Evolutionary conservation across 2,329 filamentous ascomycete genomes (phyloP), one percentile per base, ranked within the genome.

Genomic region (Alternaria brassicae): DNA sequence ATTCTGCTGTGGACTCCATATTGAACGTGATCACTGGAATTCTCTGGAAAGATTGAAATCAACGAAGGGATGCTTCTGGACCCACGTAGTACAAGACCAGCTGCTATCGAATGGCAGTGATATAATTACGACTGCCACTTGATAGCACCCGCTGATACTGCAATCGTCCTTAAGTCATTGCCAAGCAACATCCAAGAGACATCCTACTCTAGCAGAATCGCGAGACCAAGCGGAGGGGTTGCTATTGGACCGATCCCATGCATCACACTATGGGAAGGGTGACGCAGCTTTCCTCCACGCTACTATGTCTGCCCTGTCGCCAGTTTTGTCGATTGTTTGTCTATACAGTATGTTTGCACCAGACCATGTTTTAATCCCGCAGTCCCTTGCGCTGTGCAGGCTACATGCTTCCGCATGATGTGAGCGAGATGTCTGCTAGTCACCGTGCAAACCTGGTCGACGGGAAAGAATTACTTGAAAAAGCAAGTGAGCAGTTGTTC

Each of bases 11-110:
- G 44, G 28, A 21, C 44, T 48, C 44, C 44, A 48, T 48, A 15
- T 48, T 21, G 44, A 34, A 28, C 27, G n/a, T 48, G 44, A 19
- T 36, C 8, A 48, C 34, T 48, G 44, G 28, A n/a, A 48, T 34
- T 48, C 28, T 48, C n/a, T 34, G 44, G 28, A 48, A 48, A 48
- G 34, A 48, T 48, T 48, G 44, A 34, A 48, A 34, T 48, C 44
- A 28, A 34, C 44, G 44, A 48, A 48, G 44, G 44, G 27, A 34
- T 48, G 27, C 28, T 48, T 6, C 28, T 48, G 27, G 44, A 34
- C n/a, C 6, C 27, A 48, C n/a, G 28, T 48, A 28, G 28, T n/a
- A 36, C 27, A n/a, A 48, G 44, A 48, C n/a, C 28, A 48, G 44
- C 28, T 48, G 28, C 44, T 48, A 28, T 48, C 44, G 44, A 21